Percentiles rank a stretch among this genome's conserved stretches.
Conservation (phyloP, 108 stramenopile species). For the Fragilariopsis cylindrus region DNA sequence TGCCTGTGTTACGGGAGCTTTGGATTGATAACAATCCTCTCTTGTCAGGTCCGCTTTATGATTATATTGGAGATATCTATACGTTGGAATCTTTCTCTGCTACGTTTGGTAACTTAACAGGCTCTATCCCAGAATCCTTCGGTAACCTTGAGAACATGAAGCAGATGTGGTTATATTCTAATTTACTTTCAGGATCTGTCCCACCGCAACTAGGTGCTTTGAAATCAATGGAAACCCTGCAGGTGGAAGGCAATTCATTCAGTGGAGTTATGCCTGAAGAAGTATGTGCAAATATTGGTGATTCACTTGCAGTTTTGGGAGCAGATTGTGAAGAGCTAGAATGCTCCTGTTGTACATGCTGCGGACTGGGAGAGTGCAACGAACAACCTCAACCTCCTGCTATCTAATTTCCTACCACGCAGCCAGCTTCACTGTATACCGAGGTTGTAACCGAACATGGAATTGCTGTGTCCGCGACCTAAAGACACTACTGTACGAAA, state of each 20-base stretch:
- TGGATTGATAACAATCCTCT: slow-evolving; percentile 10
- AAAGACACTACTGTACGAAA: too few species aligned
- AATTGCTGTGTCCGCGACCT: too few species aligned
- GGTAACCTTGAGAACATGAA: neutral
- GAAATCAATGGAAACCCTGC: slow-evolving; percentile 7
- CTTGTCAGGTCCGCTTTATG: slow-evolving; percentile 8
- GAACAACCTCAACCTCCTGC: neutral
- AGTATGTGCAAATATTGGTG: slow-evolving; percentile 14
- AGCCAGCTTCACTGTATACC: too few species aligned
- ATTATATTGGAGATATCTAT: slow-evolving; percentile 11
- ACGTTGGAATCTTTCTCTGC: slow-evolving; percentile 19
- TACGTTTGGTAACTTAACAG: slow-evolving; percentile 2
- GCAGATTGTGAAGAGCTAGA: slow-evolving; percentile 15
- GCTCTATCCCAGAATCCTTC: neutral
- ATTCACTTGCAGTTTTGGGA: slow-evolving; percentile 7
- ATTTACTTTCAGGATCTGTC: slow-evolving; percentile 24
- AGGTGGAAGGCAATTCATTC: slow-evolving; percentile 28
- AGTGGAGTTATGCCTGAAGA: slow-evolving; percentile 30
- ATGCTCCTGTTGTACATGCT: slow-evolving; percentile 27
- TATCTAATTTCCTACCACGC: too few species aligned
- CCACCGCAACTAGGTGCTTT: slow-evolving; percentile 19
- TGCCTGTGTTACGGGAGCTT: slow-evolving; percentile 28
- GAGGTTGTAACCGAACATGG: too few species aligned
- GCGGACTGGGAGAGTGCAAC: slow-evolving; percentile 22
- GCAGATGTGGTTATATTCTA: slow-evolving; percentile 30